Evolutionary conservation across 164 flowering plant species (phyloP).

Genomic region (Brasenia schreberi): DNA sequence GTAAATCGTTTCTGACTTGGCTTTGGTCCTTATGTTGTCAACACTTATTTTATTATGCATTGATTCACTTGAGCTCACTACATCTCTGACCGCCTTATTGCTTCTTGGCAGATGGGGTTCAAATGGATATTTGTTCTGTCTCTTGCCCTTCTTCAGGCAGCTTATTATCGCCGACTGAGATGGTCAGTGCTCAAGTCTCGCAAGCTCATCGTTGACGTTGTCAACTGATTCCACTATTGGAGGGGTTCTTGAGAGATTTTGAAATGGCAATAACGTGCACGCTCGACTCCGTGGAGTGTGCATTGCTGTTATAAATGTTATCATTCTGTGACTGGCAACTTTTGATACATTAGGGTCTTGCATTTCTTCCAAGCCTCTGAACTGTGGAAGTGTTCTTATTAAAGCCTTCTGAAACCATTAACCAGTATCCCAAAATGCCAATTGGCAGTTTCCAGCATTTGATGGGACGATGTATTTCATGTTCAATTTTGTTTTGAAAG

Average conservation of each 20-base stretch:
- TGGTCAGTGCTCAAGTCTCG: conserved; percentile 30
- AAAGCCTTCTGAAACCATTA: no score
- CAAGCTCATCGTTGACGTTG: conserved; percentile 22
- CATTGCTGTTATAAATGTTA: background rate
- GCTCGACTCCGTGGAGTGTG: background rate
- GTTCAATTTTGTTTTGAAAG: background rate
- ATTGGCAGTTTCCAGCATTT: background rate
- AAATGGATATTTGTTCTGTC: conserved; percentile 30
- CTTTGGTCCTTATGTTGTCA: background rate
- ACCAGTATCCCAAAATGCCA: background rate
- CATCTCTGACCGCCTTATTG: background rate
- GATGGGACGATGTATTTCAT: background rate
- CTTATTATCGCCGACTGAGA: conserved; percentile 27
- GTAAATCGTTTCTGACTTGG: conserved; percentile 5
- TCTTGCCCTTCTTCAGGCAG: conserved; percentile 29
- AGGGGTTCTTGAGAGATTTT: background rate
- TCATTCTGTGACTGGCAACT: background rate
- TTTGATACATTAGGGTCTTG: background rate
- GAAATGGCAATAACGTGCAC: background rate
- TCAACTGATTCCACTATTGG: conserved; percentile 10
- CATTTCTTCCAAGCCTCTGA: background rate
- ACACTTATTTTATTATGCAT: no score
- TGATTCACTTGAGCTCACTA: background rate
- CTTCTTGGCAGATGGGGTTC: conserved; percentile 24
- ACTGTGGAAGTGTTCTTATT: background rate